phyloP scores from a whole-genome alignment of 2,329 filamentous ascomycete species.

The Pseudocercospora eumusae region DNA sequence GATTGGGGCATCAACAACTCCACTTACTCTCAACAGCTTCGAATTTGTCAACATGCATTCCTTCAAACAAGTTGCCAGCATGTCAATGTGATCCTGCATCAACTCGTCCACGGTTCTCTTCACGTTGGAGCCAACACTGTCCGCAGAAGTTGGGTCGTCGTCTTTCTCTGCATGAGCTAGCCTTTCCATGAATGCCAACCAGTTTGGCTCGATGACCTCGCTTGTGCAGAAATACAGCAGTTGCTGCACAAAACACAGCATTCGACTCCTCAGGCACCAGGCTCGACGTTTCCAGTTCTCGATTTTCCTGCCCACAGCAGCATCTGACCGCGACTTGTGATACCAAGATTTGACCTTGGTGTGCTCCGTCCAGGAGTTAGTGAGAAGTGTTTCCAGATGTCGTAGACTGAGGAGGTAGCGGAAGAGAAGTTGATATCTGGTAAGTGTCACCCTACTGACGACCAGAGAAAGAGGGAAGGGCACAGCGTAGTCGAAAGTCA shows the following conservation, averaged over 20 bases:
- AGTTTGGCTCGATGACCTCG: slow-evolving; percentile 97
- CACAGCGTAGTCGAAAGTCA: slow-evolving; percentile 91
- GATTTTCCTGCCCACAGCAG: slow-evolving; percentile 63
- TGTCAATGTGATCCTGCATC: slow-evolving; percentile 99
- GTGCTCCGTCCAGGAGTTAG: slow-evolving; percentile 86
- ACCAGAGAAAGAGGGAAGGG: slow-evolving; percentile 95
- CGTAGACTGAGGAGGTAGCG: slow-evolving; percentile 88
- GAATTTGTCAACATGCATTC: slow-evolving; percentile 99
- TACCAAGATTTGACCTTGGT: slow-evolving; percentile 79
- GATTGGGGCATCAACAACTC: neutral
- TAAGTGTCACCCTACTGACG: slow-evolving; percentile 94
- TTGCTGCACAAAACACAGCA: slow-evolving; percentile 97
- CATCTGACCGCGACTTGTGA: slow-evolving; percentile 55
- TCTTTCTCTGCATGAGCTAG: slow-evolving; percentile 62
- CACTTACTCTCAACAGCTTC: slow-evolving; percentile 78
- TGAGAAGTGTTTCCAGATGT: slow-evolving; percentile 83
- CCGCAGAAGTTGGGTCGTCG: slow-evolving; percentile 32
- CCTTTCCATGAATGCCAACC: slow-evolving; percentile 88
- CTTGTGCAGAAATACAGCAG: slow-evolving; percentile 94
- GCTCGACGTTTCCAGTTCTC: slow-evolving; percentile 92
- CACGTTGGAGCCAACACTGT: slow-evolving; percentile 40
- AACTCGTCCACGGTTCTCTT: slow-evolving; percentile 89
- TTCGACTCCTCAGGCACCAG: slow-evolving; percentile 87
- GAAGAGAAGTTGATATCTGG: slow-evolving; percentile 93
- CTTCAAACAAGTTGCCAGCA: slow-evolving; percentile 94